Conservation (phyloP, 768 basidiomycete genomes). For the Rhodotorula paludigena region DNA sequence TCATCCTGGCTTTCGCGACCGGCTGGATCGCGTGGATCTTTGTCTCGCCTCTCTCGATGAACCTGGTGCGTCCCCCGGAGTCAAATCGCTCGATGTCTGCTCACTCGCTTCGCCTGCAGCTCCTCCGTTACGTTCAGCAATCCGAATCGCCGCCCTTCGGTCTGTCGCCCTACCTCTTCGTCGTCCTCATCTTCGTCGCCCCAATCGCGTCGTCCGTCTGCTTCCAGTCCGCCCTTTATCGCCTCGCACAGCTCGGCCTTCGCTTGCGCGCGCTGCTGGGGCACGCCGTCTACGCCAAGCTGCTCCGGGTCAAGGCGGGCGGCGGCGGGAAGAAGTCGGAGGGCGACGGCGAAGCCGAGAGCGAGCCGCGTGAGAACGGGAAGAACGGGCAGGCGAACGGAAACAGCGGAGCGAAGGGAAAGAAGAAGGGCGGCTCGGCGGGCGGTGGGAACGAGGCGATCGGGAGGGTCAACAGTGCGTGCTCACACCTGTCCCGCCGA, state of each 20-base stretch:
- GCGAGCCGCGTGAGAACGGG: background rate
- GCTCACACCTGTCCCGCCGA: too few species aligned
- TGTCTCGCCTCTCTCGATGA: conserved; percentile 30
- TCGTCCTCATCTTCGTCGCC: conserved; percentile 22
- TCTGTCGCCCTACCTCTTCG: conserved; percentile 31
- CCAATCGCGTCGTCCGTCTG: conserved; percentile 24
- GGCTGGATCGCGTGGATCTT: conserved; percentile 33
- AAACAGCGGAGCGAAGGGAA: background rate
- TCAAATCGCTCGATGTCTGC: too few species aligned
- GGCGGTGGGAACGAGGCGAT: conserved; percentile 20
- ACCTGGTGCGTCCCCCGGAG: conserved; percentile 29
- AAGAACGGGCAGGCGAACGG: conserved; percentile 5
- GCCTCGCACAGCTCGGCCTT: conserved; percentile 25
- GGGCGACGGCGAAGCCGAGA: background rate
- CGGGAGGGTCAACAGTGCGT: conserved; percentile 33
- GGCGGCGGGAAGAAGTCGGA: conserved; percentile 13
- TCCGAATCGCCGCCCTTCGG: conserved; percentile 7
- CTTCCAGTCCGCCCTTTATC: conserved; percentile 30
- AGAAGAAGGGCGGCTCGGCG: background rate
- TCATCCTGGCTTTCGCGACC: conserved; percentile 17
- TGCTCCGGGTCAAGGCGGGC: conserved; percentile 30
- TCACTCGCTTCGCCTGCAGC: too few species aligned
- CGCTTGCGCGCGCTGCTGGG: conserved; percentile 14
- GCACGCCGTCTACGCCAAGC: conserved; percentile 15
- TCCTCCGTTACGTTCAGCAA: conserved; percentile 33